Conservation (phyloP, 306 rosid genomes). For the Prinsepia uniflora region DNA sequence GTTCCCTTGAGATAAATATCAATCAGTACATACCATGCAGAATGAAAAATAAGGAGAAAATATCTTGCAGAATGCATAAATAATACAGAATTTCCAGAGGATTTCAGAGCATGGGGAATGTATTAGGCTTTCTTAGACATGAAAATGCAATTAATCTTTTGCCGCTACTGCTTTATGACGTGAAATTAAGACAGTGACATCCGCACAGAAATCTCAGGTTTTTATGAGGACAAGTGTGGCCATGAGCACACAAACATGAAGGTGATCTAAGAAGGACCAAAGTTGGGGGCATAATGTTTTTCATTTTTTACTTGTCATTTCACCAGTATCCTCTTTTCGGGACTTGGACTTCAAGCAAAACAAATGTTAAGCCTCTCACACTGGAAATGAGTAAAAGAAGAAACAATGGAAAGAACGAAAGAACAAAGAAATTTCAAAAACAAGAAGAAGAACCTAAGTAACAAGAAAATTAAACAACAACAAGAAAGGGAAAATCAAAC, state of each 20-base stretch:
- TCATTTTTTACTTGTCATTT: not conserved
- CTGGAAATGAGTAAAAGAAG: not conserved
- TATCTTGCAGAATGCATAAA: no score
- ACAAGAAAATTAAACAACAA: not conserved
- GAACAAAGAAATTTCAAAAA: not conserved
- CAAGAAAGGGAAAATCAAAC: not conserved
- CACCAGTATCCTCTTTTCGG: not conserved
- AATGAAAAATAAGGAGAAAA: not conserved
- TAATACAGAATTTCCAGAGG: no score
- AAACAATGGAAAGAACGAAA: not conserved
- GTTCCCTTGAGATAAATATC: not conserved
- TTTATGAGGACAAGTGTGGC: no score
- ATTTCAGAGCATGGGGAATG: no score
- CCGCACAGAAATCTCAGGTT: not conserved
- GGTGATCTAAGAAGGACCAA: not conserved
- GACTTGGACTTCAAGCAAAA: not conserved
- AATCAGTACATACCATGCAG: not conserved
- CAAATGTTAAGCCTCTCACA: not conserved
- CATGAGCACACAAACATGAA: not conserved
- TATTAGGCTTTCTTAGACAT: not conserved
- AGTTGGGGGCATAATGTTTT: not conserved
- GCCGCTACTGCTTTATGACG: not conserved
- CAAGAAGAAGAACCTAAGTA: not conserved
- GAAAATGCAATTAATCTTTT: not conserved
- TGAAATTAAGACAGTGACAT: not conserved